Percentiles rank a stretch among this genome's conserved stretches.
These are phyloP conservation scores for Aspergillus awamori DNA, from an alignment of 2,329 filamentous ascomycete genomes.

Conservation along the genomic window DNA sequence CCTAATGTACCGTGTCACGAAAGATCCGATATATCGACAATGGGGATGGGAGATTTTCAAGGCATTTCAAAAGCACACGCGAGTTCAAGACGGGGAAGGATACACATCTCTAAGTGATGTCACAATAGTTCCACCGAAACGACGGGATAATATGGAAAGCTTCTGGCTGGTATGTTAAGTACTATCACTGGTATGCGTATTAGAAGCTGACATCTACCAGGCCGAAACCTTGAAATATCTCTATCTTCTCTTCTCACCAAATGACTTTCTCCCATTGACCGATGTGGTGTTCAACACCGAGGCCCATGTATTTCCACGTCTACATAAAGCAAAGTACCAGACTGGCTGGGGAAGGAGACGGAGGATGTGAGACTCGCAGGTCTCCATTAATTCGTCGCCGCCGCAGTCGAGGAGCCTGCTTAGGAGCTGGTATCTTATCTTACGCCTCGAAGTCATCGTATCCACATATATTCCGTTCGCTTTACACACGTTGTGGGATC, in stretches of 20 bases:
- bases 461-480: not conserved
- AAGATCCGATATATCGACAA: constrained; percentile 79
- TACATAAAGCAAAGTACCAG: constrained; percentile 9
- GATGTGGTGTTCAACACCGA: constrained; percentile 91
- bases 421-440: no score
- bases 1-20: constrained; percentile 96
- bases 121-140: constrained; percentile 65
- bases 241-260: constrained; percentile 83
- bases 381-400: no score
- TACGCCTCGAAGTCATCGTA: not conserved
- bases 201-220: constrained; percentile 2
- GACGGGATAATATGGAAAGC: constrained; percentile 90
- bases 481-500: no score
- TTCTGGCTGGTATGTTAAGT: constrained; percentile 73
- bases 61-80: constrained; percentile 79
- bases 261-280: constrained; percentile 77
- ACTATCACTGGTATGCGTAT: no score
- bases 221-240: constrained; percentile 93
- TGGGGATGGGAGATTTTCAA: constrained; percentile 99
- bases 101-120: constrained; percentile 80
- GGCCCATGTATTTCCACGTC: constrained; percentile 62
- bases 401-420: no score
- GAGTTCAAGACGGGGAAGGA: constrained; percentile 66
- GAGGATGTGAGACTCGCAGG: not conserved
- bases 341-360: constrained; percentile 2